Base-by-base conservation (phyloP, 345 rosid genomes). In the Angophora floribunda region DNA sequence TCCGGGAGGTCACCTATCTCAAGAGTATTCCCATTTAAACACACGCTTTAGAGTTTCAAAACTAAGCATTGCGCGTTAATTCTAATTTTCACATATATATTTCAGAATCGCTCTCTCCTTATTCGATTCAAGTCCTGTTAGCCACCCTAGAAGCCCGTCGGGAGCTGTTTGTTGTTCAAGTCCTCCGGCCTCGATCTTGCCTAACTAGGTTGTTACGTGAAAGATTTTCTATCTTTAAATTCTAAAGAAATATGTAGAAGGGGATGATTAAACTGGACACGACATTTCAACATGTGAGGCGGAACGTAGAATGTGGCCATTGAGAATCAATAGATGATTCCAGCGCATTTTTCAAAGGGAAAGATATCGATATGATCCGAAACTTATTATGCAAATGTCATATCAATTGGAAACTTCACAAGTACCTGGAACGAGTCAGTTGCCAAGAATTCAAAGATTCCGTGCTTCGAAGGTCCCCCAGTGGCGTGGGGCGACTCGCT, bases 321-420 rank as follows among this genome's bases (percentile, higher is more conserved):
- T 55, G 61, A 55, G 2, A 55, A 55, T 55, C 22, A 5, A 22
- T 55, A 55, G 61, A 2, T 26, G 30, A 59, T 59, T 59, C 26
- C 3, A n/a, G 28, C 1, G 13, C 65, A 11, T 59, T 5, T 59
- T 59, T 59, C 26, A 59, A 11, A 1, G 28, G 13, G 15, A 59
- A 3, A 59, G 4, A 10, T 59, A 59, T 2, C 15, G 0, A 59
- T 26, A 26, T 26, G 67, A 2, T 5, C 1, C 1, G 7, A 59
- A 59, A 59, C 0, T 1, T 2, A 59, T 59, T 11, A 10, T 26
- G 11, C 3, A 0, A 26, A 59, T 59, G 14, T 0, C 24, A n/a
- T 59, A 55, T 55, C 0, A 4, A 2, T 22, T 11, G 22, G 21
- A 9, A 59, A 59, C 65, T 24, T 57, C 24, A 24, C 65, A 36